Conservation (phyloP, 1,284 basidiomycete genomes). For the Boletus sp. region DNA sequence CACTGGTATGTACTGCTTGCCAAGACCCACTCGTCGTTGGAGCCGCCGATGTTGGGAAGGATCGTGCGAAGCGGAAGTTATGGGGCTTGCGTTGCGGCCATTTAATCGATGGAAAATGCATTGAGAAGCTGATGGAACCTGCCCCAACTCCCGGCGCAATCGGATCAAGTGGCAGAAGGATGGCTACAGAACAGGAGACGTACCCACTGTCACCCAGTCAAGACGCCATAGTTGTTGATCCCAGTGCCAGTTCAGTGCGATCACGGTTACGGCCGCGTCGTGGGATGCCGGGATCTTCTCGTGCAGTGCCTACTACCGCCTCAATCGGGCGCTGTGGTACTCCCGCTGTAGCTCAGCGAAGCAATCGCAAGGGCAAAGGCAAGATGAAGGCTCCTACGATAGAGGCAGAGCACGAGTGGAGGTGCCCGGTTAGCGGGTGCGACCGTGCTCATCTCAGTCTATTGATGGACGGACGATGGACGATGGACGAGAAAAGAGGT, state of each 20-base stretch:
- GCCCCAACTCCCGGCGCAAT: constrained; percentile 11
- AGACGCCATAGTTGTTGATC: constrained; percentile 25
- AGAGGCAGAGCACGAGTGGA: constrained; percentile 53
- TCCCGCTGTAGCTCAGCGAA: constrained; percentile 12
- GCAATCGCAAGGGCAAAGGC: constrained; percentile 37
- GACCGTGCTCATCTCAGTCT: constrained; percentile 52
- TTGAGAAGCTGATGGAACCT: constrained; percentile 53
- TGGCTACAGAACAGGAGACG: constrained; percentile 2
- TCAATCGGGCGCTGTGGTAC: constrained; percentile 8
- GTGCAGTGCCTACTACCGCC: background rate
- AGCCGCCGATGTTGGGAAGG: constrained; percentile 35
- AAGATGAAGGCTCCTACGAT: constrained; percentile 38
- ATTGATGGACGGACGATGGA: constrained; percentile 51
- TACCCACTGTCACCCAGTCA: constrained; percentile 15
- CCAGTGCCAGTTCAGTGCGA: constrained; percentile 39
- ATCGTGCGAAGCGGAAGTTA: constrained; percentile 41
- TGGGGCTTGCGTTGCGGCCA: constrained; percentile 75
- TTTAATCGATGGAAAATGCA: constrained; percentile 70
- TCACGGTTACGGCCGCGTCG: constrained; percentile 51
- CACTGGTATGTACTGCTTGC: constrained; percentile 62
- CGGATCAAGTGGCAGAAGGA: constrained; percentile 33
- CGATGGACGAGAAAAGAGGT: constrained; percentile 39
- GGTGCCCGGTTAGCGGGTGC: constrained; percentile 60
- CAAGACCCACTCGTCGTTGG: constrained; percentile 50
- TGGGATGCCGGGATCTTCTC: constrained; percentile 16